Conservation (phyloP, 2,329 filamentous ascomycete species). For the Calonectria pauciramosa region DNA sequence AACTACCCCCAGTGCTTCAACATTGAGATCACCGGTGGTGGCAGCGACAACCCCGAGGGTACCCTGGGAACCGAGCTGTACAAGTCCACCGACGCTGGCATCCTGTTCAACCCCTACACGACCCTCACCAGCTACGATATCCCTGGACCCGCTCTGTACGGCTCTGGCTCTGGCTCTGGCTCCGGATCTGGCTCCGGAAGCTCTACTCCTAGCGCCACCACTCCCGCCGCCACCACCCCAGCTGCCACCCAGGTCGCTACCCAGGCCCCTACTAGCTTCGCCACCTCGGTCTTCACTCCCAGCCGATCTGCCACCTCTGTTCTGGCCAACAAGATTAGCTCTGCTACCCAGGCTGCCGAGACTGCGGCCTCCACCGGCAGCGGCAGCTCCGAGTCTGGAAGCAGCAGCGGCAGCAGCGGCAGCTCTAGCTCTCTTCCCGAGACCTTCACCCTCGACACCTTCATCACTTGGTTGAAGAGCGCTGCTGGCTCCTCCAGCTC, state of each 20-base stretch:
- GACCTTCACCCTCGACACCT: slow-evolving; percentile 43
- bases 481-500: slow-evolving; percentile 22
- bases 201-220: slow-evolving; percentile 19
- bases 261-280: slow-evolving; percentile 24
- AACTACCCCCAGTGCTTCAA: slow-evolving; percentile 66
- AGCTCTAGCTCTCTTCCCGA: slow-evolving; percentile 34
- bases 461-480: slow-evolving; percentile 36
- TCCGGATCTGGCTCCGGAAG: slow-evolving; percentile 25
- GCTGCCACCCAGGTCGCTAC: slow-evolving; percentile 18
- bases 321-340: slow-evolving; percentile 8
- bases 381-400: slow-evolving; percentile 6
- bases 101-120: slow-evolving; percentile 50
- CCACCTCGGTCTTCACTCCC: slow-evolving; percentile 26
- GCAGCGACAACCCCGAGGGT: slow-evolving; percentile 51
- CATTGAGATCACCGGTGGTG: slow-evolving; percentile 59
- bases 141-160: slow-evolving; percentile 48
- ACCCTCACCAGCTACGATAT: slow-evolving; percentile 44
- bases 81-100: slow-evolving; percentile 48
- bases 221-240: slow-evolving; percentile 23
- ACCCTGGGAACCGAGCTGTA: slow-evolving; percentile 50
- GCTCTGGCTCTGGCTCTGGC: slow-evolving; percentile 23
- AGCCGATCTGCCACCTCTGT: slow-evolving; percentile 17
- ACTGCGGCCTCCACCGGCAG: not conserved
- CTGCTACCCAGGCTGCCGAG: slow-evolving; percentile 7
- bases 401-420: not conserved